Evolutionary conservation across 1,139 yeast genomes (phyloP).

Genomic region (Schwanniomyces etchellsii): DNA sequence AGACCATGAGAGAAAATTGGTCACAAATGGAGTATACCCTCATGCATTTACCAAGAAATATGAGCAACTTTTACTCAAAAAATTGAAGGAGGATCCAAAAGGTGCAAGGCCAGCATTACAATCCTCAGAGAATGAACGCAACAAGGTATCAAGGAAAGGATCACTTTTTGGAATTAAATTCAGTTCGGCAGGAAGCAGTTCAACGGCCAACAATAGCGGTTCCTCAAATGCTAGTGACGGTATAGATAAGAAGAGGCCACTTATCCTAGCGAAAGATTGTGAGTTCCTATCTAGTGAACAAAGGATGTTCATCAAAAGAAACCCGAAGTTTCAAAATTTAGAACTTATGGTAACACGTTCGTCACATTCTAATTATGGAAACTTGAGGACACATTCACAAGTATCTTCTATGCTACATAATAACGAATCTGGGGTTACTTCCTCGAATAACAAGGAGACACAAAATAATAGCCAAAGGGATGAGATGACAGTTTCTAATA

Average conservation of each 20-base stretch:
- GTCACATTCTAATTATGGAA: slow-evolving; percentile 2
- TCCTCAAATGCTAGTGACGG: slow-evolving; percentile 6
- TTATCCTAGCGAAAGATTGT: slow-evolving; percentile 28
- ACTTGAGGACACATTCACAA: slow-evolving; percentile 35
- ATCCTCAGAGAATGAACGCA: slow-evolving; percentile 16
- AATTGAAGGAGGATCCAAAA: slow-evolving; percentile 31
- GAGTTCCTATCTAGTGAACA: slow-evolving; percentile 33
- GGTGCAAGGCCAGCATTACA: slow-evolving; percentile 2
- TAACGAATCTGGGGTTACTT: slow-evolving; percentile 17
- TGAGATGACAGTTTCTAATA: slow-evolving; percentile 11
- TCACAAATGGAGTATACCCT: slow-evolving; percentile 38
- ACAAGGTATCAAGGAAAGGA: slow-evolving; percentile 29
- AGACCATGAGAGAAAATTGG: slow-evolving; percentile 32
- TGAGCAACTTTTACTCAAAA: slow-evolving; percentile 35
- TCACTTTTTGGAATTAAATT: slow-evolving; percentile 40
- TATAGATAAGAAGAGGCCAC: slow-evolving; percentile 12
- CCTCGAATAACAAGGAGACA: slow-evolving; percentile 1
- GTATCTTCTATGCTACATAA: slow-evolving; percentile 34
- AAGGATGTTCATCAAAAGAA: slow-evolving; percentile 23
- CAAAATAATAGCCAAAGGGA: slow-evolving; percentile 8
- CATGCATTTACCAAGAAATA: slow-evolving; percentile 44
- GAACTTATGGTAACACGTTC: slow-evolving; percentile 31
- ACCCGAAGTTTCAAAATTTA: slow-evolving; percentile 28
- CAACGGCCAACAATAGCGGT: slow-evolving; percentile 7
- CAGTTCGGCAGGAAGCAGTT: slow-evolving; percentile 14